Conservation (phyloP, 768 basidiomycete species). For the Mycena indigotica region DNA sequence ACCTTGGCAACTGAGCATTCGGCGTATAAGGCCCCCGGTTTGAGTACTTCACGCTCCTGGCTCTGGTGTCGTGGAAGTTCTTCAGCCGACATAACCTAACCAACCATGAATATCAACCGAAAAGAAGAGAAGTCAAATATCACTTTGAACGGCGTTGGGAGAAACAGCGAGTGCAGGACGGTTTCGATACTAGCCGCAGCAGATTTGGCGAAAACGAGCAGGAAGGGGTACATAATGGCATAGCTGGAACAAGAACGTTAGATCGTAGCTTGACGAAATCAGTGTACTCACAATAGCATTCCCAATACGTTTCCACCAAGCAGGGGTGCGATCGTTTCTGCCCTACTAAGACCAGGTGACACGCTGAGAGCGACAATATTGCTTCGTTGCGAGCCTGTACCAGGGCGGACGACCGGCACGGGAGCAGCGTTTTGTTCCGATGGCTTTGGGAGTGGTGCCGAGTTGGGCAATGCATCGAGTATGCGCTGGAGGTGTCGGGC, state of each 20-base stretch:
- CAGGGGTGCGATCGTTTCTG: conserved; percentile 64
- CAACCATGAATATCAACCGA: too few species aligned
- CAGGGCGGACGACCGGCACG: conserved; percentile 44
- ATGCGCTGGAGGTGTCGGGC: conserved; percentile 84
- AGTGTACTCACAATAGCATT: conserved; percentile 37
- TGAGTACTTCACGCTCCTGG: conserved; percentile 57
- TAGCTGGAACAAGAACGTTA: conserved; percentile 55
- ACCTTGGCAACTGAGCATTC: conserved; percentile 70
- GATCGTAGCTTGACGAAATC: conserved; percentile 51
- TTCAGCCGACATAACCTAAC: not conserved
- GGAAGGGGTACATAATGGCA: conserved; percentile 62
- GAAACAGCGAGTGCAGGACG: conserved; percentile 78
- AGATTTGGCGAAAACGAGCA: conserved; percentile 71
- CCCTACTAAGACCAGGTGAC: conserved; percentile 74
- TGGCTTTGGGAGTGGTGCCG: conserved; percentile 54
- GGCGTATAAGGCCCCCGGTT: conserved; percentile 75
- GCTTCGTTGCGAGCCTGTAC: conserved; percentile 49
- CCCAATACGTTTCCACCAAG: conserved; percentile 40
- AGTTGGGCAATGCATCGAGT: conserved; percentile 72
- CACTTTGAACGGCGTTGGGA: conserved; percentile 77
- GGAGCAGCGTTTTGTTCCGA: conserved; percentile 40
- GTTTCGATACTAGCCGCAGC: conserved; percentile 67
- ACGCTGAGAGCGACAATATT: conserved; percentile 78
- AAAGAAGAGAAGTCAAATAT: not conserved
- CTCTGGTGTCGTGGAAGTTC: conserved; percentile 2